A percentile compares a stretch with the other conserved stretches of the same genome.
phyloP scores from a whole-genome alignment of 768 basidiomycete genomes.

The Tylopilus felleus region DNA sequence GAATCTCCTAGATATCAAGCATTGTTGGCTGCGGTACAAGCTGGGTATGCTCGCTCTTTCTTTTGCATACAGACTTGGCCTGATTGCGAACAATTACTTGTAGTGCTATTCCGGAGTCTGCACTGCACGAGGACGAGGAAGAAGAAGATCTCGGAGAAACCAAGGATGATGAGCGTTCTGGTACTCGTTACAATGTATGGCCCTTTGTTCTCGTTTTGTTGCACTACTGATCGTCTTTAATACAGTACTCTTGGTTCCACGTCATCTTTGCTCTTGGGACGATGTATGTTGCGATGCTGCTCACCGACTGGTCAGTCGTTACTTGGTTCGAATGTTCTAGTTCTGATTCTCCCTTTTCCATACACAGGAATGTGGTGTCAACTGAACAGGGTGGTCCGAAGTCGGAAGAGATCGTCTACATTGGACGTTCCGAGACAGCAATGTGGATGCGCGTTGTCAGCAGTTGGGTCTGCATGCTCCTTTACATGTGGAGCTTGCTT shows the following conservation, averaged over 20 bases:
- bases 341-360: slow-evolving; percentile 2
- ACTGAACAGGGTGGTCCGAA: slow-evolving; percentile 47
- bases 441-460: slow-evolving; percentile 99
- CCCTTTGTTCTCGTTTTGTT: neutral
- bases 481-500: slow-evolving; percentile 85
- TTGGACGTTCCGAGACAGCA: slow-evolving; percentile 91
- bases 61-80: neutral
- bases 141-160: slow-evolving; percentile 71
- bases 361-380: slow-evolving; percentile 70
- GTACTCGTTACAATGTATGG: slow-evolving; percentile 90
- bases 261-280: slow-evolving; percentile 92
- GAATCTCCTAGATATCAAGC: slow-evolving; percentile 93
- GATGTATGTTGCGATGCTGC: slow-evolving; percentile 96
- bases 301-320: slow-evolving; percentile 88
- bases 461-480: slow-evolving; percentile 86
- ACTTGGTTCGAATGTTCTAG: neutral
- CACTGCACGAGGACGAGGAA: slow-evolving; percentile 74
- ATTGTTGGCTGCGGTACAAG: slow-evolving; percentile 90
- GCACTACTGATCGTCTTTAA: neutral
- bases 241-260: slow-evolving; percentile 97
- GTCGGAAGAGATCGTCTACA: slow-evolving; percentile 76
- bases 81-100: neutral
- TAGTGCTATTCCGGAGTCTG: slow-evolving; percentile 91
- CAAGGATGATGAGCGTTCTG: slow-evolving; percentile 88
- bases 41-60: slow-evolving; percentile 56